Conservation (phyloP, 2,329 filamentous ascomycete species). For the Phialophora macrospora region DNA sequence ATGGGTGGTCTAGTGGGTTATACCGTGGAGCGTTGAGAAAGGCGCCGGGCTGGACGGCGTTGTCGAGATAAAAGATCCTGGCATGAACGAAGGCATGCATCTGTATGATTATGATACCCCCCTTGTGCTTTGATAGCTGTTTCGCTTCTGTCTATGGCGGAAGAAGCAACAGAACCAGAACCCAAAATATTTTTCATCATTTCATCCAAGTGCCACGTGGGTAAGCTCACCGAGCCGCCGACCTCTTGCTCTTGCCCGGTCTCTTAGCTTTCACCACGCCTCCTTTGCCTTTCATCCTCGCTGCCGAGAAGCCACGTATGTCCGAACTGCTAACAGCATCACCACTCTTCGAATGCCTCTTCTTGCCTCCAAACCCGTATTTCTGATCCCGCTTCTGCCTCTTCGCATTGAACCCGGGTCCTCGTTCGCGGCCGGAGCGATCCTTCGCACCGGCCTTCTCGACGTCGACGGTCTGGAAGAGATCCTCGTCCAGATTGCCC, state of each 20-base stretch:
- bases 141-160: background rate
- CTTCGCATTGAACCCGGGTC: conserved; percentile 58
- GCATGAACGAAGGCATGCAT: conserved; percentile 14
- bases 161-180: background rate
- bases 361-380: conserved; percentile 96
- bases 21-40: background rate
- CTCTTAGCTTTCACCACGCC: conserved; percentile 45
- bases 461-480: conserved; percentile 57
- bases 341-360: conserved; percentile 86
- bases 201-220: background rate
- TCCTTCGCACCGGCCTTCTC: conserved; percentile 49
- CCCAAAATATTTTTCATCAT: background rate
- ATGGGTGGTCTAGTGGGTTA: conserved; percentile 27
- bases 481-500: conserved; percentile 67
- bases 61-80: conserved; percentile 14
- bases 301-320: conserved; percentile 76
- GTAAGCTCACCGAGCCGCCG: conserved; percentile 39
- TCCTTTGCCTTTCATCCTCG: conserved; percentile 69
- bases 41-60: background rate
- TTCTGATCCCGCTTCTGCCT: conserved; percentile 93
- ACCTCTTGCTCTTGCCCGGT: conserved; percentile 58
- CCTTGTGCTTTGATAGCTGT: conserved; percentile 21
- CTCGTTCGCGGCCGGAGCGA: conserved; percentile 47
- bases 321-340: conserved; percentile 84
- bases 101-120: conserved; percentile 35